Conservation (phyloP, 1,284 basidiomycete genomes). For the Rhodotorula sp. region DNA sequence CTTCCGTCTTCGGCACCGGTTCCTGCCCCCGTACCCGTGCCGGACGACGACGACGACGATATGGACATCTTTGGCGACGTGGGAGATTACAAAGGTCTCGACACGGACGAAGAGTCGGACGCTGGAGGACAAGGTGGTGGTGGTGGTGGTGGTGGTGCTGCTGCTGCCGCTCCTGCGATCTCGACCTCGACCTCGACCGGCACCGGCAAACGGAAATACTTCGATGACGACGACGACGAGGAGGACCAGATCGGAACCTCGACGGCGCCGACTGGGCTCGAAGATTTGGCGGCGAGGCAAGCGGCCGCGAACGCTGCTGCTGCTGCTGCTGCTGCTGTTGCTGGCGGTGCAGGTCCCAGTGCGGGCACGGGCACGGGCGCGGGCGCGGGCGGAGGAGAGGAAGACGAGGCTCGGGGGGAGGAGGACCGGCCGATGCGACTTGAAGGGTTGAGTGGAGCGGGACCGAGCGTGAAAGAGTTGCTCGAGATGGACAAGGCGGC, state of each 20-base stretch:
- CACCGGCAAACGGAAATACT: conserved; percentile 30
- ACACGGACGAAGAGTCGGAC: conserved; percentile 18
- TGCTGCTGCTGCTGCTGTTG: too few relatives aligned
- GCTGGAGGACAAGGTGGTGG: neutral
- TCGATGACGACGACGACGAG: conserved; percentile 35
- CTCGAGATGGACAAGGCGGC: conserved; percentile 37
- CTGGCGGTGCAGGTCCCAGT: neutral
- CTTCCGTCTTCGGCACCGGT: neutral
- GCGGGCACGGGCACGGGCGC: too few relatives aligned
- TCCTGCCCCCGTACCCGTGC: neutral
- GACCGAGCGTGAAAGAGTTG: conserved; percentile 31
- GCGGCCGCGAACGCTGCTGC: conserved; percentile 9
- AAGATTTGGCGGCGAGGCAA: conserved; percentile 25
- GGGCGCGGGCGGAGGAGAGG: neutral
- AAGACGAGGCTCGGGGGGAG: neutral
- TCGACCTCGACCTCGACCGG: neutral
- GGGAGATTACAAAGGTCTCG: conserved; percentile 36
- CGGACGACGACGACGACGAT: conserved; percentile 19
- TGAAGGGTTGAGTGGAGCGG: conserved; percentile 16
- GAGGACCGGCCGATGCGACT: conserved; percentile 15
- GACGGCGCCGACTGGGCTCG: conserved; percentile 28
- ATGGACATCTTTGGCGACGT: conserved; percentile 40
- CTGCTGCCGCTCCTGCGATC: neutral
- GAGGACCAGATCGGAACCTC: neutral
- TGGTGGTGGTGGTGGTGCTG: neutral